Conservation (phyloP, 768 basidiomycete genomes). For the Hericium erinaceus region DNA sequence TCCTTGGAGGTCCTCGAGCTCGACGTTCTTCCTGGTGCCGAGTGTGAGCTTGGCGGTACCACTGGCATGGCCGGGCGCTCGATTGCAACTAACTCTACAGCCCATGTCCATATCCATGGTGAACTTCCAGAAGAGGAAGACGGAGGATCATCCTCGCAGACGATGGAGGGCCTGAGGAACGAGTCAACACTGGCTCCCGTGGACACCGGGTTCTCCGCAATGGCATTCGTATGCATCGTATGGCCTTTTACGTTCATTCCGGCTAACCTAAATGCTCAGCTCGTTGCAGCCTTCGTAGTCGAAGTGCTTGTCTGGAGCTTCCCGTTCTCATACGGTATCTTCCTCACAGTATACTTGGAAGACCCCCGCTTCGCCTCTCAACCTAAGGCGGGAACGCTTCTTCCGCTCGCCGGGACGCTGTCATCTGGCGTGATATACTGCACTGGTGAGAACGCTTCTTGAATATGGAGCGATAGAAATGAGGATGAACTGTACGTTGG, state of each 20-base stretch:
- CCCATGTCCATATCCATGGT: background rate
- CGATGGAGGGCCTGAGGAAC: too few species aligned
- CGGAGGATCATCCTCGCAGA: too few species aligned
- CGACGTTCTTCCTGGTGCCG: background rate
- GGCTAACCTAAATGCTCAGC: background rate
- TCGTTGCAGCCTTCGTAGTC: constrained; percentile 15
- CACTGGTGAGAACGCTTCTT: constrained; percentile 2
- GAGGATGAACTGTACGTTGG: background rate
- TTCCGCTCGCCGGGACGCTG: constrained; percentile 18
- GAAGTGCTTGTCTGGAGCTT: constrained; percentile 23
- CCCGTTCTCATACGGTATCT: constrained; percentile 19
- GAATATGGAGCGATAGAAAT: too few species aligned
- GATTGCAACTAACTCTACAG: background rate
- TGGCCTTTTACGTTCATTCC: background rate
- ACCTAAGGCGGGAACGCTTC: constrained; percentile 12
- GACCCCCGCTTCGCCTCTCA: constrained; percentile 15
- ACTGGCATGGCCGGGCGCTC: background rate
- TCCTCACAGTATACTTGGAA: constrained; percentile 20
- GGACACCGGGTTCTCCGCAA: background rate
- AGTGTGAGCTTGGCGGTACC: background rate
- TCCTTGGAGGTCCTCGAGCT: background rate
- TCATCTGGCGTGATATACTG: constrained; percentile 15
- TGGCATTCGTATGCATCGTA: background rate
- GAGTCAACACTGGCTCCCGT: background rate
- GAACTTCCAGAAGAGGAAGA: too few species aligned